Evolutionary conservation across 1,139 yeast species (phyloP), one percentile per base, ranked within the genome.

Genomic region (Trichomonascaceae sp.): DNA sequence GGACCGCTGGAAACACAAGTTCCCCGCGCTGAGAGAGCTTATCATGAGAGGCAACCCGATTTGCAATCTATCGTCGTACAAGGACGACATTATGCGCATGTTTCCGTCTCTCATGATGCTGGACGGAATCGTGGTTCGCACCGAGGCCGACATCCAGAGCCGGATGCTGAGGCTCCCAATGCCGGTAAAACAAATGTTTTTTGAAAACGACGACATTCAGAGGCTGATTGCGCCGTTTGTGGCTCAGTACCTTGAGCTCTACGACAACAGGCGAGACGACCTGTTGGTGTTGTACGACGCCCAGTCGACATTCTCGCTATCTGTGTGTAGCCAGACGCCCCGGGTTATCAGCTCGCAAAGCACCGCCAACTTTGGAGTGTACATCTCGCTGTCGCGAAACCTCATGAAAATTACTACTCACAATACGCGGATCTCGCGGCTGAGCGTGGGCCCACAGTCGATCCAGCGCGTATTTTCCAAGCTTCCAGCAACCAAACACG

Each of bases 251-350:
- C 64, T 80, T 40, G 74, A 76, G 37, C 61, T 77, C 32, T 89
- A 94, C 92, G 99, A 89, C 58, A 50, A 69, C 4, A 76, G 81
- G 52, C 65, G 98, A 42, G 54, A 65, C 11, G 87, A 77, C 36
- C 62, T 89, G 32, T 54, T 78, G 56, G 69, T 70, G 27, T 62
- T 89, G 28, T 89, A 89, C 52, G 85, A 92, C 39, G 71, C 71
- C 34, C 79, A 78, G 47, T 84, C 96, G 0, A 85, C 80, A 50
- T 87, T 89, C 48, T 84, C 96, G 1, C 56, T 80, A 55, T 76
- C 63, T 48, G 69, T 65, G 36, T 73, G 60, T 52, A 65, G 64
- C 46, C 50, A 63, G 6, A 64, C 67, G 2, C 63, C 67, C 35
- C 57, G 65, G 31, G 50, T 48, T 64, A 8, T 30, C 37, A 14